These are phyloP conservation scores for Parasitella parasitica DNA, from an alignment of 371 early-diverging fungal genomes.

Conservation along the genomic window DNA sequence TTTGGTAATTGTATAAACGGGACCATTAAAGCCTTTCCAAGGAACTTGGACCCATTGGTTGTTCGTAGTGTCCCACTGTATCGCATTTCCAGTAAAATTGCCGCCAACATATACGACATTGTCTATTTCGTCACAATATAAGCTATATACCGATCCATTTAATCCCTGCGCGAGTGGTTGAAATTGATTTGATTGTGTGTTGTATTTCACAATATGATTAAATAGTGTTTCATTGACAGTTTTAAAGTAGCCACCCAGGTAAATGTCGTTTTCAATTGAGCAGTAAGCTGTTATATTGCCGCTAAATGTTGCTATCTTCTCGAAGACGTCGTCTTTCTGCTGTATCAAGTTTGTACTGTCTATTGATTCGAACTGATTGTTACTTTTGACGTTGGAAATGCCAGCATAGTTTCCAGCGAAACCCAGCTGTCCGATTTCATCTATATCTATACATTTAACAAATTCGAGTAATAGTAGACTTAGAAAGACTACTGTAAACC, in stretches of 20 bases:
- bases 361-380: conserved; percentile 22
- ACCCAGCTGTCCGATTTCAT: conserved; percentile 32
- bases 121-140: conserved; percentile 52
- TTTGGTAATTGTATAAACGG: conserved; percentile 22
- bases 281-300: conserved; percentile 18
- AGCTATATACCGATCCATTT: conserved; percentile 57
- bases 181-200: conserved; percentile 23
- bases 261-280: conserved; percentile 29
- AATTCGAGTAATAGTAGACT: not conserved
- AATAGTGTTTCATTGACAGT: conserved; percentile 15
- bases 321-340: not conserved
- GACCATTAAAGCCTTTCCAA: conserved; percentile 29
- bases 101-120: conserved; percentile 49
- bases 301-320: not conserved
- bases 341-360: not conserved
- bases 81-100: conserved; percentile 23
- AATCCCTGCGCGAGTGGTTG: conserved; percentile 50
- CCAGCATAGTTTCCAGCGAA: conserved; percentile 43
- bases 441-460: not conserved
- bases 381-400: conserved; percentile 26
- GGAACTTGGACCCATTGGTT: conserved; percentile 5
- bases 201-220: conserved; percentile 44
- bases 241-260: conserved; percentile 38
- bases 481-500: conserved; percentile 1
- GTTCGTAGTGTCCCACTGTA: conserved; percentile 2